Conservation (phyloP, 257 asterid genomes). For the Lavandula angustifolia region DNA sequence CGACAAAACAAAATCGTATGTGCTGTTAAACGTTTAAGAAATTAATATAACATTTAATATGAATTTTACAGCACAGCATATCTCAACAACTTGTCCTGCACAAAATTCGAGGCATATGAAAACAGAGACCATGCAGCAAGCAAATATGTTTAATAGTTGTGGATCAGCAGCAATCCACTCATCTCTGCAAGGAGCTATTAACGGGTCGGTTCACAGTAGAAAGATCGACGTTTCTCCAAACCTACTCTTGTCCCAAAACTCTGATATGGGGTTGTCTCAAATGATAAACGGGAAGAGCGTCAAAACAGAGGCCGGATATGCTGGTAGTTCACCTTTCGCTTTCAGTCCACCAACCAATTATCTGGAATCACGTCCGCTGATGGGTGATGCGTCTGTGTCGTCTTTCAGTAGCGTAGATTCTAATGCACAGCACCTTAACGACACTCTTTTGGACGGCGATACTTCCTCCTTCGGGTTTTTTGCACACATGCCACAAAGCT, state of each 20-base stretch:
- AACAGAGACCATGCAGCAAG: conserved; percentile 49
- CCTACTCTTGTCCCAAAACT: conserved; percentile 54
- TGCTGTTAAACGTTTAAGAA: not conserved
- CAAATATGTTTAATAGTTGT: conserved; percentile 43
- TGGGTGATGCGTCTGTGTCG: conserved; percentile 66
- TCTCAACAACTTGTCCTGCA: conserved; percentile 43
- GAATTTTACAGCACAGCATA: conserved; percentile 56
- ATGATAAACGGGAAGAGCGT: conserved; percentile 52
- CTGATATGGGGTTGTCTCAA: conserved; percentile 52
- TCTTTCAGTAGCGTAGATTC: conserved; percentile 67
- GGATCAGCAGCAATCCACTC: conserved; percentile 55
- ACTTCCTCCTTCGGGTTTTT: conserved; percentile 58
- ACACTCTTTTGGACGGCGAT: conserved; percentile 60
- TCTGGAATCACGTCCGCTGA: conserved; percentile 56
- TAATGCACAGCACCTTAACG: conserved; percentile 58
- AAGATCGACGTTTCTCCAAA: conserved; percentile 48
- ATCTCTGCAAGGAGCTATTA: conserved; percentile 44
- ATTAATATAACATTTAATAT: conserved; percentile 3
- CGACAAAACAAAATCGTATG: not conserved
- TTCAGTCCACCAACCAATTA: conserved; percentile 55
- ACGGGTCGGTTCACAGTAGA: conserved; percentile 45
- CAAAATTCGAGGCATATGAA: conserved; percentile 50
- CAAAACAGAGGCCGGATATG: conserved; percentile 60
- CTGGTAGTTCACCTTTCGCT: conserved; percentile 54
- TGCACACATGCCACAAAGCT: conserved; percentile 53